Conservation (phyloP, 805 yeast genomes). For the Kodamaea leandrae region DNA sequence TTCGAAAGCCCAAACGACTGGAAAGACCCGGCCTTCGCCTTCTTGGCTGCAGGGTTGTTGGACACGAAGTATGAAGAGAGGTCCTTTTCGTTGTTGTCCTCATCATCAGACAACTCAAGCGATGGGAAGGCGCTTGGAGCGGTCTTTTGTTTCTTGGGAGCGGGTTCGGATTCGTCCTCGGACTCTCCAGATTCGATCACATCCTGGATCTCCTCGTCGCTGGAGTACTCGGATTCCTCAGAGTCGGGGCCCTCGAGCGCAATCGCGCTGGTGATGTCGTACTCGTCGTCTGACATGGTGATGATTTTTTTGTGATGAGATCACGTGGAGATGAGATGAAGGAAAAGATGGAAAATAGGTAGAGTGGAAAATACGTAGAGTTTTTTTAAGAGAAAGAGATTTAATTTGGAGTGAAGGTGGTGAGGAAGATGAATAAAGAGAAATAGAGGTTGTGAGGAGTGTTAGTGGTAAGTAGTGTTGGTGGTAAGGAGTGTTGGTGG, state of each 20-base stretch:
- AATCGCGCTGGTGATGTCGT: conserved; percentile 6
- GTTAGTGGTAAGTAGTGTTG: too few species aligned
- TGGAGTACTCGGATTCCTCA: conserved; percentile 22
- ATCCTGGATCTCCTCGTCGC: conserved; percentile 18
- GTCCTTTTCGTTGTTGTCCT: conserved; percentile 34
- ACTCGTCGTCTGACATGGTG: conserved; percentile 9
- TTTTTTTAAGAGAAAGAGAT: background rate
- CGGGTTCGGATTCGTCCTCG: conserved; percentile 21
- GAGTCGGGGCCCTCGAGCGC: conserved; percentile 24
- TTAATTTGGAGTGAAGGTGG: too few species aligned
- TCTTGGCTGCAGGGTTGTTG: conserved; percentile 48
- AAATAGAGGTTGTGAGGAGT: too few species aligned
- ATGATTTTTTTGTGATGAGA: too few species aligned
- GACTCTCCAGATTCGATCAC: conserved; percentile 18
- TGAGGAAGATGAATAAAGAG: too few species aligned
- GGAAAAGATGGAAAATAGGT: background rate
- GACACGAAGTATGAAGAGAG: conserved; percentile 41
- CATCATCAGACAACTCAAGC: conserved; percentile 46
- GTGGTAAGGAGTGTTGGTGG: too few species aligned
- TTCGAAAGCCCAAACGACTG: conserved; percentile 87
- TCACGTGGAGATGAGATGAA: conserved; percentile 9
- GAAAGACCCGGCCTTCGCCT: conserved; percentile 77
- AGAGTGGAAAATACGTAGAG: background rate
- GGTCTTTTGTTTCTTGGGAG: conserved; percentile 23
- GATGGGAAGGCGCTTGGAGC: conserved; percentile 42